Conservation (phyloP, 1,139 yeast species). For the Yamadazyma friedrichii region DNA sequence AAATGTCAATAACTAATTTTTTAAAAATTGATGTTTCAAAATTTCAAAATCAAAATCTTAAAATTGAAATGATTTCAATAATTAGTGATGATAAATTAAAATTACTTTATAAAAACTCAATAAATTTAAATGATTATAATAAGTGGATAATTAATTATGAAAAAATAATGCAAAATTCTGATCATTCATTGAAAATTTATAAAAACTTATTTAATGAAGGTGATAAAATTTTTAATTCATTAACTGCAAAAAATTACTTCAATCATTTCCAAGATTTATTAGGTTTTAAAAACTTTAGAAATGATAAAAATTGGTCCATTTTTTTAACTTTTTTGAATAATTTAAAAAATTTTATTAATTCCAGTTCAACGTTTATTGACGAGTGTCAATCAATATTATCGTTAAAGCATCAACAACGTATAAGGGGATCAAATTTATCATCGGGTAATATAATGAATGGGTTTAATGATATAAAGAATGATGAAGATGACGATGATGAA, state of each 20-base stretch:
- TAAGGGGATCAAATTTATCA: slow-evolving; percentile 22
- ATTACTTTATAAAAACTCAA: slow-evolving; percentile 31
- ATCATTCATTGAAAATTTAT: slow-evolving; percentile 48
- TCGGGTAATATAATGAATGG: slow-evolving; percentile 5
- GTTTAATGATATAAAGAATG: background rate
- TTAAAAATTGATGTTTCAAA: slow-evolving; percentile 19
- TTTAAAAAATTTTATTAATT: slow-evolving; percentile 41
- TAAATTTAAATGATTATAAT: slow-evolving; percentile 41
- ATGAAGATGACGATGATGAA: slow-evolving; percentile 11
- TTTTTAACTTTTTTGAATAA: slow-evolving; percentile 29
- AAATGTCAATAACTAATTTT: slow-evolving; percentile 47
- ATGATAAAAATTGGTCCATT: slow-evolving; percentile 13
- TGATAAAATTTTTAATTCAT: slow-evolving; percentile 37
- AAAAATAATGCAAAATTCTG: slow-evolving; percentile 36
- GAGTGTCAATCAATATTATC: slow-evolving; percentile 55
- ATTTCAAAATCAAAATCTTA: slow-evolving; percentile 13
- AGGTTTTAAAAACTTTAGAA: slow-evolving; percentile 1
- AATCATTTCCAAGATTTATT: background rate
- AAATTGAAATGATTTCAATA: slow-evolving; percentile 44
- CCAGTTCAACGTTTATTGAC: slow-evolving; percentile 53
- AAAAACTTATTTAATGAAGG: slow-evolving; percentile 53
- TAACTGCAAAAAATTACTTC: background rate
- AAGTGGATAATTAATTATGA: slow-evolving; percentile 52
- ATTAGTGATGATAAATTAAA: slow-evolving; percentile 54
- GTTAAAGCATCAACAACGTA: slow-evolving; percentile 51